A percentile compares a stretch with the other conserved stretches of the same genome.
These are phyloP conservation scores for Verruconis gallopava DNA, from an alignment of 2,329 filamentous ascomycete species.

Conservation along the genomic window DNA sequence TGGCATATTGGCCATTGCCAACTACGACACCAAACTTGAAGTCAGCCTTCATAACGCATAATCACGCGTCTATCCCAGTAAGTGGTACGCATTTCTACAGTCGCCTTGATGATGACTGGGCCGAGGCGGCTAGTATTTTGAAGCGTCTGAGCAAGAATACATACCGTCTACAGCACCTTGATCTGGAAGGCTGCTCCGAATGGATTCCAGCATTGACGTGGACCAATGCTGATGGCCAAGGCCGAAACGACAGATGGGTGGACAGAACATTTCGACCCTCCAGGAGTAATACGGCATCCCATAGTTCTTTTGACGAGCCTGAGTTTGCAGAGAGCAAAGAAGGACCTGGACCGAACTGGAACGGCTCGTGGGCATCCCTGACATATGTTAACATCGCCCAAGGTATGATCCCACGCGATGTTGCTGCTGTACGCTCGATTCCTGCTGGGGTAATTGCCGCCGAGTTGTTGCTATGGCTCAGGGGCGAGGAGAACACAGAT, in stretches of 20 bases:
- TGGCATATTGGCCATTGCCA: constrained; percentile 50
- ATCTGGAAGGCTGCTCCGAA: constrained; percentile 44
- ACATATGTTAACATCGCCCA: constrained; percentile 29
- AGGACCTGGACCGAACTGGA: constrained; percentile 23
- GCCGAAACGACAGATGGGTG: constrained; percentile 1
- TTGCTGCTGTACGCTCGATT: neutral
- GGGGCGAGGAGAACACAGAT: constrained; percentile 2
- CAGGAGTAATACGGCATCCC: neutral
- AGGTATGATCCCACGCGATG: constrained; percentile 30
- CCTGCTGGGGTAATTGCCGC: constrained; percentile 12
- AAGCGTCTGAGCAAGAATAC: constrained; percentile 39
- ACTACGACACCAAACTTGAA: constrained; percentile 40
- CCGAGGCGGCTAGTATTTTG: constrained; percentile 40
- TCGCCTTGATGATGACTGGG: constrained; percentile 24
- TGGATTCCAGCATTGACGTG: constrained; percentile 30
- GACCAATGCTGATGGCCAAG: neutral
- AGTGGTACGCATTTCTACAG: constrained; percentile 5
- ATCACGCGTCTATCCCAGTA: constrained; percentile 28
- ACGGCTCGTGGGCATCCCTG: constrained; percentile 31
- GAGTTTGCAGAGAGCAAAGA: constrained; percentile 6
- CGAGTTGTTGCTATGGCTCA: constrained; percentile 7
- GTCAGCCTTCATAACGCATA: constrained; percentile 30
- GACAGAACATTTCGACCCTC: constrained; percentile 6
- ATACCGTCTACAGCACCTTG: constrained; percentile 48
- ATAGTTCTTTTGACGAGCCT: neutral